Conservation (phyloP, 1,284 basidiomycete species). For the Pulveroboletus ridleyi region DNA sequence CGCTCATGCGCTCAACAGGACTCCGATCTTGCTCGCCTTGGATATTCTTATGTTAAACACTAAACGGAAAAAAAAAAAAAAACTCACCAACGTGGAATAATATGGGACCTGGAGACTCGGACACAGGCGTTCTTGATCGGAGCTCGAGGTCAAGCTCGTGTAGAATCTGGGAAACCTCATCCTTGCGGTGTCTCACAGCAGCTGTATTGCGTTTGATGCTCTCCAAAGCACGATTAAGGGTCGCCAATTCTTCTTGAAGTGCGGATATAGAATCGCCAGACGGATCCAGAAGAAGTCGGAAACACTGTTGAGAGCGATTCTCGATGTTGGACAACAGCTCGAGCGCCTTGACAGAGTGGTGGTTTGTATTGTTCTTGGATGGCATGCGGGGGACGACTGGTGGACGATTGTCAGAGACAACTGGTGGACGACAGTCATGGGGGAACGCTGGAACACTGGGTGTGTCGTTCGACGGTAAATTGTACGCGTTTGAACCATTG, state of each 20-base stretch:
- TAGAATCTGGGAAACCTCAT: neutral
- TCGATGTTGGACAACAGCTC: slow-evolving; percentile 1
- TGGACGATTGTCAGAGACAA: too few species aligned
- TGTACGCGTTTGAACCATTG: too few species aligned
- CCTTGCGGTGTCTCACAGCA: neutral
- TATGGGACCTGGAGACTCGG: too few species aligned
- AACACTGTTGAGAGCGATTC: neutral
- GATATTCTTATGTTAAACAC: too few species aligned
- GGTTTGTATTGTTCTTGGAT: neutral
- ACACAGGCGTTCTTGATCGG: too few species aligned
- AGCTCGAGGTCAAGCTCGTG: too few species aligned
- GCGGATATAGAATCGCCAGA: neutral
- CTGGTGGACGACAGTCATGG: too few species aligned
- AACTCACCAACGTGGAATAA: too few species aligned
- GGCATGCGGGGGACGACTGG: too few species aligned
- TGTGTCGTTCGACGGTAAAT: too few species aligned
- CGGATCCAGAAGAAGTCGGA: neutral
- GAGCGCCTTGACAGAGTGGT: slow-evolving; percentile 2
- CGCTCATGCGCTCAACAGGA: slow-evolving; percentile 3
- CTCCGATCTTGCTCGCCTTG: neutral
- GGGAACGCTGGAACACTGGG: too few species aligned
- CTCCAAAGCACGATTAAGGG: neutral
- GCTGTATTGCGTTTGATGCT: neutral
- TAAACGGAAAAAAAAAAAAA: too few species aligned
- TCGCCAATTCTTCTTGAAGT: neutral